A percentile compares a stretch with the other conserved stretches of the same genome.
phyloP scores from a whole-genome alignment of 2,329 filamentous ascomycete species.

The Pseudomassariella vexata region DNA sequence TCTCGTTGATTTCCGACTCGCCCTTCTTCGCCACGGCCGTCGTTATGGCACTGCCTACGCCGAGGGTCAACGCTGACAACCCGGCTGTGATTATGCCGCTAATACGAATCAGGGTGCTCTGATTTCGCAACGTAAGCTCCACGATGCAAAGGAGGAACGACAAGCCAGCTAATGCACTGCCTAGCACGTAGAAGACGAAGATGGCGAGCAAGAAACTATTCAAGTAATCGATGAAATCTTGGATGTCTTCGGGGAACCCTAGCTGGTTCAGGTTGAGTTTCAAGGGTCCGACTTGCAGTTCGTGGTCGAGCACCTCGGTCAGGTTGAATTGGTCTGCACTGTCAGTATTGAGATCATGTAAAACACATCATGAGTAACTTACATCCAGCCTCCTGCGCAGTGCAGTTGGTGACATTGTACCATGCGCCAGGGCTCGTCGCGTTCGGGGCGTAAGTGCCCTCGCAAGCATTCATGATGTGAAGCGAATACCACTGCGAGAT shows the following conservation, averaged over 20 bases:
- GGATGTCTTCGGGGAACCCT: constrained; percentile 37
- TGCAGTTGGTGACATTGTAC: constrained; percentile 41
- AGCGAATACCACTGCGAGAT: constrained; percentile 47
- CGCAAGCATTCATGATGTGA: constrained; percentile 41
- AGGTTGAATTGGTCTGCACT: constrained; percentile 37
- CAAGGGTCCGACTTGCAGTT: constrained; percentile 39
- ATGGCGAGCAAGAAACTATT: constrained; percentile 42
- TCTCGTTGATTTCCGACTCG: constrained; percentile 33
- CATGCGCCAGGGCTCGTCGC: constrained; percentile 28
- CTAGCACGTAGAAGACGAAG: constrained; percentile 43
- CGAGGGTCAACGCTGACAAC: constrained; percentile 29
- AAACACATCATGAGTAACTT: not conserved
- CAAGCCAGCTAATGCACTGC: constrained; percentile 34
- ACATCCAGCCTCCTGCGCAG: constrained; percentile 27
- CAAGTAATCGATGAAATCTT: constrained; percentile 41
- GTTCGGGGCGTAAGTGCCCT: constrained; percentile 40
- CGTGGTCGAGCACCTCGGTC: constrained; percentile 37
- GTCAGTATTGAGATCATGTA: constrained; percentile 4
- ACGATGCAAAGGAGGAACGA: constrained; percentile 33
- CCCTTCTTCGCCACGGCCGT: constrained; percentile 35
- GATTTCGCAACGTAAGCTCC: constrained; percentile 20
- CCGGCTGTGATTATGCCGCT: constrained; percentile 30
- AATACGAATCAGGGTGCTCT: constrained; percentile 16
- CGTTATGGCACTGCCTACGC: constrained; percentile 36
- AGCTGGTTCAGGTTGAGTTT: constrained; percentile 38